Conservation (phyloP, 441 rosid species). For the Euphorbia corollata region DNA sequence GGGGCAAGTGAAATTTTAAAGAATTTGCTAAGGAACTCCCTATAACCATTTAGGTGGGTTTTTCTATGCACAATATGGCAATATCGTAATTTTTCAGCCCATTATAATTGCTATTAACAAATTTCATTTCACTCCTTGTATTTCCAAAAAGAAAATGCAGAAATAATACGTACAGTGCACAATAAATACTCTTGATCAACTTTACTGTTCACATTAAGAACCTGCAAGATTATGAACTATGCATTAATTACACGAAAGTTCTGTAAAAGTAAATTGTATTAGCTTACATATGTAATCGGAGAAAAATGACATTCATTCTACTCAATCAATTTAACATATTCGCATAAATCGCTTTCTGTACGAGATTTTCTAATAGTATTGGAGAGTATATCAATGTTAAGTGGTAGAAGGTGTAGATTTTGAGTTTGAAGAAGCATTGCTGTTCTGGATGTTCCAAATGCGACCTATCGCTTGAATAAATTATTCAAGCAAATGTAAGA, state of each 20-base stretch:
- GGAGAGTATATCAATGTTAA: no score
- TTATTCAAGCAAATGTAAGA: no score
- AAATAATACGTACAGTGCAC: neutral
- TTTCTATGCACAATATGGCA: no score
- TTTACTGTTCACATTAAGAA: constrained; percentile 7
- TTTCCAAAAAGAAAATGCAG: neutral
- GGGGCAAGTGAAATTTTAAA: no score
- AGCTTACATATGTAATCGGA: constrained; percentile 7
- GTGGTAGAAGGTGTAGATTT: no score
- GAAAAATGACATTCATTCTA: neutral
- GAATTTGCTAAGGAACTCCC: no score
- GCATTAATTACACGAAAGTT: neutral
- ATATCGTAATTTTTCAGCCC: no score
- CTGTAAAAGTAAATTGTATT: neutral
- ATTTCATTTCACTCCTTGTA: neutral
- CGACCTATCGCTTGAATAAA: no score
- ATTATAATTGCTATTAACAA: no score
- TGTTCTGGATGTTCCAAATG: no score
- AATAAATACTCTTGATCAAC: constrained; percentile 8
- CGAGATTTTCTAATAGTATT: neutral
- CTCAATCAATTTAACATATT: neutral
- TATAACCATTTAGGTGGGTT: no score
- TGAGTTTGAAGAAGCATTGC: no score
- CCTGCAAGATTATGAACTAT: constrained; percentile 20
- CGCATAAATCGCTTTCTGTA: neutral